Percentiles rank a stretch among this genome's conserved stretches.
phyloP scores from a whole-genome alignment of 2,329 filamentous ascomycete species.

The Penicillium sp. region DNA sequence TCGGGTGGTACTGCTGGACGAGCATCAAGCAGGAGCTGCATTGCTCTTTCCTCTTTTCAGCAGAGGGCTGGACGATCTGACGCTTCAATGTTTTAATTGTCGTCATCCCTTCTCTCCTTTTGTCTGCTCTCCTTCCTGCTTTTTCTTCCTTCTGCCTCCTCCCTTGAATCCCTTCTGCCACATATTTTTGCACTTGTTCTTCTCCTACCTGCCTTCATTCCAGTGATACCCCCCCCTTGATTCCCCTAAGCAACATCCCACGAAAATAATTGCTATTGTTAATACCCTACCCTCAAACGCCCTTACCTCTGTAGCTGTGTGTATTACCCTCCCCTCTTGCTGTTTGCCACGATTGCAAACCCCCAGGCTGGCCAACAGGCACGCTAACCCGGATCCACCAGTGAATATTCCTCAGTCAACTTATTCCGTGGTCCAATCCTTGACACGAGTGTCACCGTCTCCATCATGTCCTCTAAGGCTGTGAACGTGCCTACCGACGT shows the following conservation, averaged over 20 bases:
- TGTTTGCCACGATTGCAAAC: constrained; percentile 23
- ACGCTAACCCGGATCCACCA: constrained; percentile 17
- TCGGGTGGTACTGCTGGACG: not conserved
- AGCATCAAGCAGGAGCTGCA: not conserved
- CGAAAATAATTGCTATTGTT: constrained; percentile 24
- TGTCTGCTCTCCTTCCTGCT: constrained; percentile 2
- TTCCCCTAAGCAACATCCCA: not conserved
- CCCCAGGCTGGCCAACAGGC: not conserved
- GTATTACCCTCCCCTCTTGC: constrained; percentile 10
- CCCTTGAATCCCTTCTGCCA: constrained; percentile 8
- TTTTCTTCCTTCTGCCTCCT: constrained; percentile 5
- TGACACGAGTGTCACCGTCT: constrained; percentile 15
- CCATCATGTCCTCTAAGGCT: constrained; percentile 36
- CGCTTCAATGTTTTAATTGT: constrained; percentile 11
- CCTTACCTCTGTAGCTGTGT: not conserved
- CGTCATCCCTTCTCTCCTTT: constrained; percentile 21
- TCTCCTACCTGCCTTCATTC: constrained; percentile 26
- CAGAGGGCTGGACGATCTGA: constrained; percentile 3
- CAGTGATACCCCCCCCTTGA: constrained; percentile 32
- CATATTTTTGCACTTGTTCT: constrained; percentile 11
- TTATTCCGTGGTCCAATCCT: constrained; percentile 4
- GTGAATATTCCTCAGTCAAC: constrained; percentile 14
- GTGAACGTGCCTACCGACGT: constrained; percentile 76
- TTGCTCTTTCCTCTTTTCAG: not conserved
- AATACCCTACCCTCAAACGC: constrained; percentile 9